Percentiles rank a stretch among this genome's conserved stretches.
These are phyloP conservation scores for Pisolithus marmoratus DNA, from an alignment of 768 basidiomycete species.

Conservation along the genomic window DNA sequence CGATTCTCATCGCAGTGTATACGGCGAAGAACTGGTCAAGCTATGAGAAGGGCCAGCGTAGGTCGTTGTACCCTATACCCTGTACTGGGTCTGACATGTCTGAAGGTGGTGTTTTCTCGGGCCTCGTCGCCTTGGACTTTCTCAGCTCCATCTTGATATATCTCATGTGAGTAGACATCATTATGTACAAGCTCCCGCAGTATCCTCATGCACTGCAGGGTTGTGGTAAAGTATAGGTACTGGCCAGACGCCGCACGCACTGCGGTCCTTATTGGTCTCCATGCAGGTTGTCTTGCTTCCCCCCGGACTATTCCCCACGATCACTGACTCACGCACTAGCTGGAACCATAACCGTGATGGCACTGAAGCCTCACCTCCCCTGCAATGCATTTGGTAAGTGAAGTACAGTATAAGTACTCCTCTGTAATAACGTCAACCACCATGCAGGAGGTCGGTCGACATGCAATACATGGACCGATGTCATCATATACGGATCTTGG, in stretches of 20 bases:
- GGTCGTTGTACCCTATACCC: constrained; percentile 2
- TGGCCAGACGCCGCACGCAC: constrained; percentile 34
- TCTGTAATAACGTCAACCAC: not conserved
- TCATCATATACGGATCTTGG: constrained; percentile 29
- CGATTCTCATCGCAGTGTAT: constrained; percentile 30
- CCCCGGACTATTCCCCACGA: not conserved
- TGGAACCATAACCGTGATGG: constrained; percentile 27
- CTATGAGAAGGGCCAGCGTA: constrained; percentile 31
- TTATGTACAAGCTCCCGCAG: not conserved
- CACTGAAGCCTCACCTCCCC: constrained; percentile 28
- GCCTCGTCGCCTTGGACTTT: constrained; percentile 26
- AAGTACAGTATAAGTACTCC: not conserved
- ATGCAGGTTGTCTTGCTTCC: constrained; percentile 5
- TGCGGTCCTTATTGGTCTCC: constrained; percentile 20
- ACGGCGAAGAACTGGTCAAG: constrained; percentile 31
- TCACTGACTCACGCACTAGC: constrained; percentile 3
- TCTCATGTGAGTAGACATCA: constrained; percentile 28
- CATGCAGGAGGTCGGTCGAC: constrained; percentile 21
- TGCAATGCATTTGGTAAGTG: constrained; percentile 30
- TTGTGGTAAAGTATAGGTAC: constrained; percentile 34
- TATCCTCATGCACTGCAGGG: constrained; percentile 19
- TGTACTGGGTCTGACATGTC: not conserved
- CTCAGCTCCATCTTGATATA: constrained; percentile 31
- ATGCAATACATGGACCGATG: constrained; percentile 27
- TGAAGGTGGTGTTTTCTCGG: constrained; percentile 31